Base-by-base conservation (phyloP, 1,284 basidiomycete species). In the Cutaneotrichosporon sp. region DNA sequence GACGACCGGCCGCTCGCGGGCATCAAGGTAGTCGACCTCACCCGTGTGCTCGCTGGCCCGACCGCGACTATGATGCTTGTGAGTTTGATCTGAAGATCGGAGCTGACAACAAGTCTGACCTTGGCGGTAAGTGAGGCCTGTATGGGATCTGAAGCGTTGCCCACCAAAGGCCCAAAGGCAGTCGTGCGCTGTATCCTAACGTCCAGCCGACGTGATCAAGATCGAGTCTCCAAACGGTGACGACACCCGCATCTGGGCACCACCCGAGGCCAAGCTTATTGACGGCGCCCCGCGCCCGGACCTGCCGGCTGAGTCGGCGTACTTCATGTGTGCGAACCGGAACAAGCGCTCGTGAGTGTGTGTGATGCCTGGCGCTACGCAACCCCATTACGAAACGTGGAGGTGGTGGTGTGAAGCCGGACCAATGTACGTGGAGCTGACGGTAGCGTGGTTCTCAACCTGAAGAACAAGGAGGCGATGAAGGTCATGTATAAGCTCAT, bases 231-330 rank as follows among this genome's bases (percentile, higher is more conserved):
- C 88, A 38, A 84, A 84, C 62, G 94, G 95, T 38, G 95, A 98
- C 75, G 95, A 97, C 80, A 97, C 95, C 26, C 86, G 94, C 70
- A 85, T 88, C 53, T 95, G 90, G 92, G 81, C 82, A 56, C 91
- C 92, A 3, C 91, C 92, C 4, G 85, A 86, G 8, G 90, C 91
- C 3, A 87, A 89, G 26, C 72, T 86, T 21, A 73, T 72, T 9
- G 30, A 56, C 11, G 60, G 61, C 13, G 84, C 84, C 40, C 86
- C 86, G 1, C 67, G 76, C 34, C 68, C 76, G 30, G 85, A 92
- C 73, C 83, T 93, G 0, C 92, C 93, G 5, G 86, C 92, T 10
- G 94, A 97, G 78, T 91, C 91, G 4, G 92, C 95, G 0, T 98
- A 98, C 79, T 98, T 97, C 75, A 85, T 98, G 16, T 86, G 89